A percentile compares a stretch with the other conserved stretches of the same genome.
Evolutionary conservation across 2,329 filamentous ascomycete genomes (phyloP).

Genomic region (Hypomyces perniciosus): DNA sequence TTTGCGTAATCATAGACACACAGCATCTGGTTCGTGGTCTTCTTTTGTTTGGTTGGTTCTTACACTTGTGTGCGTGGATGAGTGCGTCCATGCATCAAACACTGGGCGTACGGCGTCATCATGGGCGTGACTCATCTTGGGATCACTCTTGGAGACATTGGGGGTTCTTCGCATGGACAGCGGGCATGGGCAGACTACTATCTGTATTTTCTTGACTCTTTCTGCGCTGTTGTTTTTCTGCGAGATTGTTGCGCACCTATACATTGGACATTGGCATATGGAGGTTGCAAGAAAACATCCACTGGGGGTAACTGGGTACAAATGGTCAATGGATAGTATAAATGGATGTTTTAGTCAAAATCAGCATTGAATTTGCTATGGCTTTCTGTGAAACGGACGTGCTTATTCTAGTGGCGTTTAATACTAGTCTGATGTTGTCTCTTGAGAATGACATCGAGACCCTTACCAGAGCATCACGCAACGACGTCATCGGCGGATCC

Average conservation of each 20-base stretch:
- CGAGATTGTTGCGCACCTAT: neutral
- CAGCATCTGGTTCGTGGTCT: neutral
- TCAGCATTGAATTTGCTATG: too few species aligned
- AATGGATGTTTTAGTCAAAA: too few species aligned
- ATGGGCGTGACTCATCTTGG: slow-evolving; percentile 6
- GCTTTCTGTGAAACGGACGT: too few species aligned
- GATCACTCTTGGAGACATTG: slow-evolving; percentile 1
- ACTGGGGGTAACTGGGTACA: too few species aligned
- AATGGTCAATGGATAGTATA: neutral
- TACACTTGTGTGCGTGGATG: neutral
- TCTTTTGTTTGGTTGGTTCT: neutral
- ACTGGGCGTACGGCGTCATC: slow-evolving; percentile 10
- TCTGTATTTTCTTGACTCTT: neutral
- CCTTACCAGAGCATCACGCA: too few species aligned
- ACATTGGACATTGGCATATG: neutral
- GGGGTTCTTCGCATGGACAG: slow-evolving; percentile 9
- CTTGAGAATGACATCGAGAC: too few species aligned
- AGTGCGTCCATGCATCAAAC: slow-evolving; percentile 1
- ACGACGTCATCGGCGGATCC: too few species aligned
- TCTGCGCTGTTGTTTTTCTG: neutral
- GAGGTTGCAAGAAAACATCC: neutral
- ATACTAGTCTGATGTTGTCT: too few species aligned
- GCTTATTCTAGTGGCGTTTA: too few species aligned
- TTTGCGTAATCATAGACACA: slow-evolving; percentile 1
- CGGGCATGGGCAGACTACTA: slow-evolving; percentile 6